Evolutionary conservation across 768 basidiomycete genomes (phyloP), one percentile per base, ranked within the genome.

Genomic region (Agrocybe pediades): DNA sequence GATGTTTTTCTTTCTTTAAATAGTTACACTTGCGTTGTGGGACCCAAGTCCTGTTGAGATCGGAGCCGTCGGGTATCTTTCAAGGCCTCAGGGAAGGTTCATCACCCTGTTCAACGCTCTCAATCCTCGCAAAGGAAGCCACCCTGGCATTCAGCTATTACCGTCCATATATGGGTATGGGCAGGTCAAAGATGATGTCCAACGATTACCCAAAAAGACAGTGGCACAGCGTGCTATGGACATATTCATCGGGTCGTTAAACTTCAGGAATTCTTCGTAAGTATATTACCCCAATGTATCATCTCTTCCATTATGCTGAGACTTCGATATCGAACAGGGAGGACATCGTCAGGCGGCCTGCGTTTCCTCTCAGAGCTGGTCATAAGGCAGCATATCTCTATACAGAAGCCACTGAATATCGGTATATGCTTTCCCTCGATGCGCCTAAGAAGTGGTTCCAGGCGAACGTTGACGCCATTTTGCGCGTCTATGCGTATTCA

Each of bases 1-100:
- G 51, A 24, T 47, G 40, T 25, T 50, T 29, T 29, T 53, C 23
- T 49, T 46, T 40, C 20, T 46, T 33, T 26, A 54, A 16, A 46
- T 43, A 87, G 86, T 90, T 50, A 79, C 76, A 1, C 68, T 87
- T 17, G 86, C 91, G 9, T 72, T 92, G 6, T 95, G 90, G 91
- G 74, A 72, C 3, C 92, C 92, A 2, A 74, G 80, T 0, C 78
- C 65, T 2, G 79, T 93, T 0, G 66, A 74, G 6, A 69, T 92
- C 1, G 92, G 92, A n/a, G 84, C 85, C 2, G 85, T 94, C 1
- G 92, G 92, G 6, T 95, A 87, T 67, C 70, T 92, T 19, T 77
- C 72, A 19, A 90, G 84, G 59, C 82, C 87, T 2, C 65, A 67
- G 21, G 92, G 92, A 1, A 67, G 71, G 50, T 94, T 95, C 60